A percentile compares a stretch with the other conserved stretches of the same genome.
phyloP scores from a whole-genome alignment of 257 asterid species.

The Striga asiatica region DNA sequence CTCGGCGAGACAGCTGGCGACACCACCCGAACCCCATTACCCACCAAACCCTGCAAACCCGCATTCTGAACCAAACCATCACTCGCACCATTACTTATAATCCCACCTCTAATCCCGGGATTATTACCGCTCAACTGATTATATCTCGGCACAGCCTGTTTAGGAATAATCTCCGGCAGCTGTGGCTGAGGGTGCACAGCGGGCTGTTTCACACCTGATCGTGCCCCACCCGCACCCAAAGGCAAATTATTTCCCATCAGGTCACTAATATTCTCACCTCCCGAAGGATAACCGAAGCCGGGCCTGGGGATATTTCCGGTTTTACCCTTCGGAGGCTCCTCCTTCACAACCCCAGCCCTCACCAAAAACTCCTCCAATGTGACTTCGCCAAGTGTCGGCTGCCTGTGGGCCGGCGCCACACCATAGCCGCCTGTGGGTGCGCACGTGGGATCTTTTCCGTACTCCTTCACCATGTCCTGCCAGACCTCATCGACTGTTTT shows the following conservation, averaged over 20 bases:
- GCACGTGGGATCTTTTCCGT: constrained; percentile 20
- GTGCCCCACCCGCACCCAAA: constrained; percentile 35
- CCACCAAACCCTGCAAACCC: constrained; percentile 30
- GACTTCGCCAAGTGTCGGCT: constrained; percentile 69
- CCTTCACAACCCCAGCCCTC: constrained; percentile 71
- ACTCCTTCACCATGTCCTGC: constrained; percentile 64
- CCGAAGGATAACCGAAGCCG: background rate
- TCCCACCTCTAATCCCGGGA: constrained; percentile 31
- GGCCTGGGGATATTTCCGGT: too few relatives aligned
- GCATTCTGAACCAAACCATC: constrained; percentile 32
- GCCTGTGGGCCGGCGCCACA: constrained; percentile 37
- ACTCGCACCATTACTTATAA: constrained; percentile 27
- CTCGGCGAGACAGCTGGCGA: constrained; percentile 54
- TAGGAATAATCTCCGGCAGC: constrained; percentile 42
- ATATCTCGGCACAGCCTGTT: constrained; percentile 39
- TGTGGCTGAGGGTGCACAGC: constrained; percentile 21
- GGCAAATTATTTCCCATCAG: constrained; percentile 29
- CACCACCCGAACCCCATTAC: constrained; percentile 25
- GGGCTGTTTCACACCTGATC: constrained; percentile 26
- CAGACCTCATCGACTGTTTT: constrained; percentile 96
- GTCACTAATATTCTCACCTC: constrained; percentile 23
- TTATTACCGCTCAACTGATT: constrained; percentile 29
- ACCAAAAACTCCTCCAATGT: constrained; percentile 84
- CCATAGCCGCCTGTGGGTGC: constrained; percentile 24
- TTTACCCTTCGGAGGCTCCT: constrained; percentile 19